A percentile compares a stretch with the other conserved stretches of the same genome.
phyloP scores from a whole-genome alignment of 1,284 basidiomycete species.

The Athelia psychrophila region DNA sequence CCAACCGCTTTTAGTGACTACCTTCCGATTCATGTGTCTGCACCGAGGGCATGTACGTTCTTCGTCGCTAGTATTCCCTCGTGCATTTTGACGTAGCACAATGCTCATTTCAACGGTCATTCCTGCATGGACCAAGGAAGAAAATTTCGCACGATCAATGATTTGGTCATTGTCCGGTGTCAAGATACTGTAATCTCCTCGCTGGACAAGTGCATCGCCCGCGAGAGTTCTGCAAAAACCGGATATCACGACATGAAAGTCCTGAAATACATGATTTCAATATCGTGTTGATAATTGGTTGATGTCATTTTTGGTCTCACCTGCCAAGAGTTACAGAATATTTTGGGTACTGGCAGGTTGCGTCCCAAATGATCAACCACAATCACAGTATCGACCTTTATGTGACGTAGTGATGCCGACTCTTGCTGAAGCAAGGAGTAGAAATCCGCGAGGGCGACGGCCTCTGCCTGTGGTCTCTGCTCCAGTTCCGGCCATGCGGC shows the following conservation, averaged over 20 bases:
- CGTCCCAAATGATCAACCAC: constrained; percentile 1
- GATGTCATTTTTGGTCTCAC: neutral
- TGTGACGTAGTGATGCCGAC: neutral
- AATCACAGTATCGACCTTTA: neutral
- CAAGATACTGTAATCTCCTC: neutral
- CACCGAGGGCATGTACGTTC: neutral
- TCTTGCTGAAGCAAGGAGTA: neutral
- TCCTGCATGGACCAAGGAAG: neutral
- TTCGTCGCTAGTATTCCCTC: neutral
- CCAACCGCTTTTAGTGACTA: neutral
- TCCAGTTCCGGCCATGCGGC: neutral
- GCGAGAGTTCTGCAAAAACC: neutral
- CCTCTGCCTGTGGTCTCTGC: neutral
- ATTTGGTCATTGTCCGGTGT: neutral
- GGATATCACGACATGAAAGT: neutral
- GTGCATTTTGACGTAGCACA: neutral
- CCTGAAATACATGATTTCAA: neutral
- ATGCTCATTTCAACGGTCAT: neutral
- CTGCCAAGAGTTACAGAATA: neutral
- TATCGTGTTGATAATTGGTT: neutral
- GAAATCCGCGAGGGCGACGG: neutral
- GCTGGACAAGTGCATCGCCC: neutral
- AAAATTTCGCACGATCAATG: neutral
- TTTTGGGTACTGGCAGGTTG: neutral
- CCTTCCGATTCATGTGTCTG: neutral